Conservation (phyloP, 208 protist genomes). For the Crithidia sp. region DNA sequence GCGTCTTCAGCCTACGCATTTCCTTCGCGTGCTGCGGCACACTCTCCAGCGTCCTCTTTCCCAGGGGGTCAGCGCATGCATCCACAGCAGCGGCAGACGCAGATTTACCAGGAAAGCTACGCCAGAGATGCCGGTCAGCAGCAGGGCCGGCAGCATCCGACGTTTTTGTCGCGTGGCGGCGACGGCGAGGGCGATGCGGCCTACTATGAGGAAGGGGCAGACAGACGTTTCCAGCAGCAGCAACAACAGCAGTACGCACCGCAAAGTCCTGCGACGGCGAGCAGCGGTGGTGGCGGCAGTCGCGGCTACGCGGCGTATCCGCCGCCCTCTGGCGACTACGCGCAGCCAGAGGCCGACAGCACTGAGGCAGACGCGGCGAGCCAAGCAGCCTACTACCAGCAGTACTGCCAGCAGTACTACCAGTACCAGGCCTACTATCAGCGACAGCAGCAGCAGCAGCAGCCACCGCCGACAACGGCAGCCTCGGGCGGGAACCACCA, state of each 20-base stretch:
- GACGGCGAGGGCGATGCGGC: neutral
- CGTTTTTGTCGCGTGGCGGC: neutral
- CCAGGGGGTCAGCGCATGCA: neutral
- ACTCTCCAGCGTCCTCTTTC: neutral
- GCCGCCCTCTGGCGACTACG: neutral
- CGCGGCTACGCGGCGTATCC: neutral
- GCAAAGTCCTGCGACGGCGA: neutral
- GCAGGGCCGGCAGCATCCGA: constrained; percentile 7
- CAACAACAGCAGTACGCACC: constrained; percentile 4
- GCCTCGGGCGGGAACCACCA: neutral
- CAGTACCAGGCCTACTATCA: constrained; percentile 27
- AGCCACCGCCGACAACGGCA: neutral
- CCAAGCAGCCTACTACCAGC: constrained; percentile 26
- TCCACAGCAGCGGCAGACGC: neutral
- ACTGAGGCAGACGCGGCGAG: constrained; percentile 11
- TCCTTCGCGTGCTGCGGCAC: neutral
- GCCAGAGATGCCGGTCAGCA: neutral
- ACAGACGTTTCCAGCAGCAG: neutral
- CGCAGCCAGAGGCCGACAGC: neutral
- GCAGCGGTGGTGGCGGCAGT: constrained; percentile 1
- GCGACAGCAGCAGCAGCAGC: constrained; percentile 24
- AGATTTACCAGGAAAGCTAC: neutral
- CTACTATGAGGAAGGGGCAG: neutral
- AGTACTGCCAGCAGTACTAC: constrained; percentile 34
- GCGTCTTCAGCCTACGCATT: neutral